Evolutionary conservation across 768 basidiomycete species (phyloP).

Genomic region (Boletus subcaerulescens): DNA sequence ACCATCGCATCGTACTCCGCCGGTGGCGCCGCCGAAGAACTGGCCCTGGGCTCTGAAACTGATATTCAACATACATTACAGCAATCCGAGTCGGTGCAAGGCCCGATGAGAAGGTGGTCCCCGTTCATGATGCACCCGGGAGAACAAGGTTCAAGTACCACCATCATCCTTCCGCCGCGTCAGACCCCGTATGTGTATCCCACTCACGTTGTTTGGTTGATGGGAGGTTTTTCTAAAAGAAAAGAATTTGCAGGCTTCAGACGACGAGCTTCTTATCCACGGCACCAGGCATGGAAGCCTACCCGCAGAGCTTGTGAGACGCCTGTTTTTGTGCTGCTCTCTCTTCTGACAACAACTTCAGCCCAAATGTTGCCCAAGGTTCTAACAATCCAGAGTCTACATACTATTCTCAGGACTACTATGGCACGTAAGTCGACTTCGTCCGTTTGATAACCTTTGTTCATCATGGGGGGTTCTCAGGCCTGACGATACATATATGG

Average conservation of each 20-base stretch:
- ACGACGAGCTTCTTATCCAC: background rate
- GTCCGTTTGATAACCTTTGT: background rate
- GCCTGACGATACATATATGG: constrained; percentile 1
- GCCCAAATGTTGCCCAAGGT: constrained; percentile 5
- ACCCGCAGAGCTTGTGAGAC: constrained; percentile 17
- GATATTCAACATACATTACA: constrained; percentile 3
- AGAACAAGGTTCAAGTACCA: background rate
- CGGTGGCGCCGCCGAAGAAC: constrained; percentile 7
- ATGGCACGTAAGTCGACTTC: constrained; percentile 3
- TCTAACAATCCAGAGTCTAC: background rate
- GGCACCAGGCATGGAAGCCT: background rate
- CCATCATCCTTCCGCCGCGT: background rate
- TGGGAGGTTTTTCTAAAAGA: background rate
- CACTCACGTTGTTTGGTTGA: background rate
- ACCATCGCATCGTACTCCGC: background rate
- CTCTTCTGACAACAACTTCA: constrained; percentile 6
- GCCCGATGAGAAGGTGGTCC: constrained; percentile 2
- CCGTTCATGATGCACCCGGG: background rate
- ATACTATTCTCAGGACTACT: constrained; percentile 8
- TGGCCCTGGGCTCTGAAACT: background rate
- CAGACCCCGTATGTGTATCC: constrained; percentile 13
- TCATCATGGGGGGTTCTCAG: constrained; percentile 4
- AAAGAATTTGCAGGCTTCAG: constrained; percentile 5
- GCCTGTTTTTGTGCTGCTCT: background rate
- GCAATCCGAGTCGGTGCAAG: constrained; percentile 1